Base-by-base conservation (phyloP, 73 alveolate species). In the Symbiodinium pilosum region DNA sequence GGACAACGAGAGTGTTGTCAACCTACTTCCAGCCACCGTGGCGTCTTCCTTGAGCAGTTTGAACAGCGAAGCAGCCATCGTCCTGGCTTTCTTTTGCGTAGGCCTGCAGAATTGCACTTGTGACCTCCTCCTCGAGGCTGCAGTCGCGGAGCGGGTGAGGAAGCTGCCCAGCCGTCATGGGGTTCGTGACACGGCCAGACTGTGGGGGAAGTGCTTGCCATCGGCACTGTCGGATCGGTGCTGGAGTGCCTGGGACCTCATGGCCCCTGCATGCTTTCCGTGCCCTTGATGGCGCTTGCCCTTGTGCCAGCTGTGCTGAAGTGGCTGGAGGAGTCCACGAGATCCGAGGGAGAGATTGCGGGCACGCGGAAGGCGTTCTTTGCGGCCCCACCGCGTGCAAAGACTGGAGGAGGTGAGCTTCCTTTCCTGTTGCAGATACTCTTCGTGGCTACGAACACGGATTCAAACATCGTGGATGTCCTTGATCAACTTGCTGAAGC, bases 51-150 rank as follows among this genome's bases (percentile, higher is more conserved):
- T 47, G 59, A 6, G 21, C 59, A 47, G 59, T 47, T 47, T 47
- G 59, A 6, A n/a, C 21, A 47, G 14, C 59, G 59, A 47, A 14
- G 59, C 83, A 26, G 86, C 94, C 68, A 59, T 30, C 0, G 94
- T 87, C 38, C 5, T 21, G 2, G 94, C 94, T 21, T 87, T 59
- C 94, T 87, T 87, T 32, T 87, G 94, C 94, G 68, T 87, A 4
- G 94, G 94, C 86, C 86, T 87, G 18, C 94, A 87, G 94, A 87
- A 56, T 43, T 87, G 94, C 94, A 87, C 86, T 41, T 87, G 94
- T 84, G 94, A 87, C 40, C 86, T 87, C 21, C 86, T 87, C 69
- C 4, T 87, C 43, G 94, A 87, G 94, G 94, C 94, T 3, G 94
- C 86, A 1, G 71, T 87, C 26, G 94, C 94, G 7, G 94, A 87